phyloP scores from a whole-genome alignment of 192 early-diverging fungal species.

The Umbelopsis vinacea region DNA sequence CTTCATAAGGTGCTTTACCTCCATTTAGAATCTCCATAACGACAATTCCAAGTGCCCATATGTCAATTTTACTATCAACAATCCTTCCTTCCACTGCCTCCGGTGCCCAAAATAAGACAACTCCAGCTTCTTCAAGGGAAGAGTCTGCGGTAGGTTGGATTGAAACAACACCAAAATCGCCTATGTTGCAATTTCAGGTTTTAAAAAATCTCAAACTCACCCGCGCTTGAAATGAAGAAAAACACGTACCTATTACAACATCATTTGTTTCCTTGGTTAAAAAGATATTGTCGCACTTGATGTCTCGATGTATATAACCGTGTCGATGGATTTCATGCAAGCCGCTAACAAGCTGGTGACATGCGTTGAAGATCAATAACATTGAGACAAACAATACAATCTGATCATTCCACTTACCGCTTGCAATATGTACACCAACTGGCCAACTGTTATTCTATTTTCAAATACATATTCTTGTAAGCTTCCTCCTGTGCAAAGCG shows the following conservation, averaged over 20 bases:
- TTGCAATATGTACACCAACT: slow-evolving; percentile 37
- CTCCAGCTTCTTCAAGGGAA: slow-evolving; percentile 42
- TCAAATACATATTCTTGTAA: slow-evolving; percentile 46
- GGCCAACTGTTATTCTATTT: slow-evolving; percentile 37
- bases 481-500: slow-evolving; percentile 42
- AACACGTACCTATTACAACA: slow-evolving; percentile 32
- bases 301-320: slow-evolving; percentile 46
- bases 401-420: slow-evolving; percentile 25
- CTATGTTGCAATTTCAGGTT: slow-evolving; percentile 9
- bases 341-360: slow-evolving; percentile 38
- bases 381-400: slow-evolving; percentile 1
- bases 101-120: slow-evolving; percentile 47
- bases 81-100: slow-evolving; percentile 38
- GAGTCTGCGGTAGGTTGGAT: slow-evolving; percentile 41
- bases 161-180: slow-evolving; percentile 46
- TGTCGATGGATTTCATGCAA: slow-evolving; percentile 41
- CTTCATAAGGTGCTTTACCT: slow-evolving; percentile 45
- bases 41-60: slow-evolving; percentile 48
- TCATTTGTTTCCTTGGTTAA: slow-evolving; percentile 33
- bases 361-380: background rate
- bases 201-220: background rate
- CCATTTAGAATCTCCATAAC: slow-evolving; percentile 44
- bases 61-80: slow-evolving; percentile 41
- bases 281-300: slow-evolving; percentile 49
- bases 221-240: background rate